Evolutionary conservation across 441 rosid species (phyloP).

Genomic region (Breynia disticha): DNA sequence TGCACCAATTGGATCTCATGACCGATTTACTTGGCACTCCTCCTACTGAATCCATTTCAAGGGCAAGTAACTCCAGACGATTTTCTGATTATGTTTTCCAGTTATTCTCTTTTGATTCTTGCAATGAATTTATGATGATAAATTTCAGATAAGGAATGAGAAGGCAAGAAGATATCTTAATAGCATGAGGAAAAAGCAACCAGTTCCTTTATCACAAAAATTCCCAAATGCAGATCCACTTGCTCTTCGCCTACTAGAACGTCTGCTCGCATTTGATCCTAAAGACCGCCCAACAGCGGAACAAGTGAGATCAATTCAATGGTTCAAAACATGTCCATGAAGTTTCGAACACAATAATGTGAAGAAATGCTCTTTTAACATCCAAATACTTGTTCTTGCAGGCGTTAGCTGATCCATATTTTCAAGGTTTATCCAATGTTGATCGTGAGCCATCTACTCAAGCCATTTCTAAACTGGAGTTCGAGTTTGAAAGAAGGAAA

Average conservation of each 20-base stretch:
- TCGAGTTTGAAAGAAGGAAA: constrained; percentile 96
- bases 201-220: constrained; percentile 72
- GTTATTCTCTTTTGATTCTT: constrained; percentile 5
- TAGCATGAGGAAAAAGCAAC: constrained; percentile 87
- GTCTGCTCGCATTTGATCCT: constrained; percentile 92
- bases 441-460: constrained; percentile 87
- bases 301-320: constrained; percentile 34
- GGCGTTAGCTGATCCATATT: constrained; percentile 93
- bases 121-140: background rate
- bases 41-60: constrained; percentile 60
- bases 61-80: constrained; percentile 37
- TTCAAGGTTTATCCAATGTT: constrained; percentile 68
- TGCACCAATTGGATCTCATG: constrained; percentile 97
- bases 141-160: constrained; percentile 80
- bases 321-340: background rate
- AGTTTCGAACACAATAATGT: background rate
- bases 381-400: constrained; percentile 23
- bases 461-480: constrained; percentile 92
- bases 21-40: constrained; percentile 98
- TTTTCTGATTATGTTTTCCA: background rate
- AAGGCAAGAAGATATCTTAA: constrained; percentile 96
- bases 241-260: constrained; percentile 73
- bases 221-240: constrained; percentile 79
- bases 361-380: background rate
- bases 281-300: constrained; percentile 96